Conservation (phyloP, 2,329 filamentous ascomycete species). For the Epichloe sp. region DNA sequence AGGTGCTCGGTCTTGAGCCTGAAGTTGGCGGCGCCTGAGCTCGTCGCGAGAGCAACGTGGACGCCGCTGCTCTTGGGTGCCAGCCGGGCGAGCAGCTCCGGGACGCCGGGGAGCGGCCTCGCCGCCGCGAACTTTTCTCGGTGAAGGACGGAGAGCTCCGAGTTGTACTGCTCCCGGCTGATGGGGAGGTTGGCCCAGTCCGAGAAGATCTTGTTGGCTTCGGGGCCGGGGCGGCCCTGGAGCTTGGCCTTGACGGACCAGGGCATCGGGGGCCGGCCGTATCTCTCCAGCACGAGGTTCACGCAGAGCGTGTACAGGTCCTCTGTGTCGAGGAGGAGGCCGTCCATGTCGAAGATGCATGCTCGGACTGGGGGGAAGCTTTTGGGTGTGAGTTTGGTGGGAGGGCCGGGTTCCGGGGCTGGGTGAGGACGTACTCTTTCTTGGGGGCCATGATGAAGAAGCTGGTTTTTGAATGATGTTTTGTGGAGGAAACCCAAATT, state of each 20-base stretch:
- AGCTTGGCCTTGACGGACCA: slow-evolving; percentile 91
- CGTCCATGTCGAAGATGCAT: slow-evolving; percentile 98
- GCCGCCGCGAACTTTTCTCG: slow-evolving; percentile 56
- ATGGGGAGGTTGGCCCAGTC: slow-evolving; percentile 83
- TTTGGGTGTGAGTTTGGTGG: not conserved
- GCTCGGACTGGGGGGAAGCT: slow-evolving; percentile 77
- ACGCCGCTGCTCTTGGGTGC: slow-evolving; percentile 30
- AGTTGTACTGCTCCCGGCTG: slow-evolving; percentile 50
- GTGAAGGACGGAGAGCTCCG: slow-evolving; percentile 50
- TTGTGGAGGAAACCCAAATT: not conserved
- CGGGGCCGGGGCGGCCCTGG: slow-evolving; percentile 42
- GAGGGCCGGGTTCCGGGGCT: not conserved
- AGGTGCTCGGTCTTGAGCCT: slow-evolving; percentile 59
- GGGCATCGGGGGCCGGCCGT: slow-evolving; percentile 62
- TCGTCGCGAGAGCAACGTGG: slow-evolving; percentile 79
- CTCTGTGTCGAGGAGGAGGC: slow-evolving; percentile 85
- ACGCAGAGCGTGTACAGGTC: slow-evolving; percentile 76
- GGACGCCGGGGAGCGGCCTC: slow-evolving; percentile 68
- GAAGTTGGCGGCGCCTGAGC: slow-evolving; percentile 60
- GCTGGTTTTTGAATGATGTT: not conserved
- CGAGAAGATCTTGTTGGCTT: slow-evolving; percentile 44
- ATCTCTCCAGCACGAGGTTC: slow-evolving; percentile 67
- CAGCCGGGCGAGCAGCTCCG: slow-evolving; percentile 45
- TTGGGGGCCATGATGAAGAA: slow-evolving; percentile 26
- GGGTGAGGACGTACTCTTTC: slow-evolving; percentile 26